These are phyloP conservation scores for Terfezia claveryi DNA, from an alignment of 495 filamentous ascomycete species.

Conservation along the genomic window DNA sequence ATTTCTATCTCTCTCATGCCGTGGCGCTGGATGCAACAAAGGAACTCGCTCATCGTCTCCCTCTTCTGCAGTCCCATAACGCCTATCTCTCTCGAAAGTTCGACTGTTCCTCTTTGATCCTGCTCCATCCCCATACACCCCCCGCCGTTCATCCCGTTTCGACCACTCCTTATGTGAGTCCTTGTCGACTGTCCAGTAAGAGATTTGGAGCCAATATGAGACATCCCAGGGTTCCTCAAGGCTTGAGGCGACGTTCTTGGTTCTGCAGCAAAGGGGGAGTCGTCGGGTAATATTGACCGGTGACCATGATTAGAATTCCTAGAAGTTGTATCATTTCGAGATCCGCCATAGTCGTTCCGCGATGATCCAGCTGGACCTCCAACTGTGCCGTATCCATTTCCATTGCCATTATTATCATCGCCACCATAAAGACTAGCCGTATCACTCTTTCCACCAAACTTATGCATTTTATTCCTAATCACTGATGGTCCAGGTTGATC, in stretches of 20 bases:
- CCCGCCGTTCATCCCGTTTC: constrained; percentile 27
- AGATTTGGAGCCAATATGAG: background rate
- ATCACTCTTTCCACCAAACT: constrained; percentile 61
- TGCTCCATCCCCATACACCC: constrained; percentile 37
- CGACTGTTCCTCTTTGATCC: constrained; percentile 1
- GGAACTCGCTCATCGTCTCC: constrained; percentile 84
- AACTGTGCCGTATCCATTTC: constrained; percentile 32
- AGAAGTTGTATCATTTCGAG: constrained; percentile 53
- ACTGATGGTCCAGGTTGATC: constrained; percentile 40
- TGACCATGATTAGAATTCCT: constrained; percentile 45
- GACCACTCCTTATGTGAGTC: too few species aligned
- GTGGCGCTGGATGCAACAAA: constrained; percentile 29
- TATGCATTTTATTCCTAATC: constrained; percentile 93
- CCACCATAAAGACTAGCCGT: constrained; percentile 15
- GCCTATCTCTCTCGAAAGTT: constrained; percentile 21
- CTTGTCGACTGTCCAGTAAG: too few species aligned
- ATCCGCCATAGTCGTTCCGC: constrained; percentile 39
- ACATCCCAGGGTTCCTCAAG: constrained; percentile 11
- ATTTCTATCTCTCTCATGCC: constrained; percentile 17
- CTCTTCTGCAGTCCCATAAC: constrained; percentile 46
- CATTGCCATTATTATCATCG: background rate
- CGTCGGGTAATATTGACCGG: constrained; percentile 51
- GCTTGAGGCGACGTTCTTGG: constrained; percentile 21
- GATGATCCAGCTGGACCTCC: constrained; percentile 36
- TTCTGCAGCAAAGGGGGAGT: constrained; percentile 38